Evolutionary conservation across 495 filamentous ascomycete species (phyloP), one percentile per base, ranked within the genome.

Genomic region (Cercophora sp.): DNA sequence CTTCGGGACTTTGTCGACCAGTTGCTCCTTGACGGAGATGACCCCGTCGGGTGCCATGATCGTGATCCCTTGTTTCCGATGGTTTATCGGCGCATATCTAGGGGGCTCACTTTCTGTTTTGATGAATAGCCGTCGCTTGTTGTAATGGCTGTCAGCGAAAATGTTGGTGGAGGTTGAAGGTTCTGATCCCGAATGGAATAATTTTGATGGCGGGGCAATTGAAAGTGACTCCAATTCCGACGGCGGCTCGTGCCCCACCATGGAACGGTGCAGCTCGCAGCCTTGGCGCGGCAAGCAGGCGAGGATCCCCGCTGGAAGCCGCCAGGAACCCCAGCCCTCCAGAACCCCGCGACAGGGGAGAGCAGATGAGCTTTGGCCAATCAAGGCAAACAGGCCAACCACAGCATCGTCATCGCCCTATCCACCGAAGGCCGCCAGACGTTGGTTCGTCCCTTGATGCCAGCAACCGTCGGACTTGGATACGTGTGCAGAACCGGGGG

Each of bases 1-100:
- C 78, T 95, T 94, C 5, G 91, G 91, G 6, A 87, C 72, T 56
- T 83, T 80, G 69, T 96, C 89, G 36, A 90, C 82, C 63, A 97
- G 85, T 77, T 96, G 90, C 74, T 87, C 83, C 76, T 96, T 96
- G 66, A 81, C 78, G 32, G 39, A 52, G 18, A 46, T 46, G 31
- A 29, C 36, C 48, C 36, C 58, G 5, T 49, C 32, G 5, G 40
- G 26, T 19, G 40, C 55, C 54, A 59, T n/a, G n/a, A n/a, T n/a
- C n/a, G n/a, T n/a, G n/a, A n/a, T n/a, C n/a, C n/a, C n/a, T n/a
- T n/a, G n/a, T n/a, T n/a, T n/a, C n/a, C n/a, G n/a, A n/a, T n/a
- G n/a, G n/a, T n/a, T n/a, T n/a, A n/a, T n/a, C n/a, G n/a, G n/a
- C n/a, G n/a, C n/a, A n/a, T n/a, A n/a, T n/a, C n/a, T n/a, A n/a